Percentiles rank a stretch among this genome's conserved stretches.
Conservation (phyloP, 768 basidiomycete genomes). For the Boletus subparvulus region DNA sequence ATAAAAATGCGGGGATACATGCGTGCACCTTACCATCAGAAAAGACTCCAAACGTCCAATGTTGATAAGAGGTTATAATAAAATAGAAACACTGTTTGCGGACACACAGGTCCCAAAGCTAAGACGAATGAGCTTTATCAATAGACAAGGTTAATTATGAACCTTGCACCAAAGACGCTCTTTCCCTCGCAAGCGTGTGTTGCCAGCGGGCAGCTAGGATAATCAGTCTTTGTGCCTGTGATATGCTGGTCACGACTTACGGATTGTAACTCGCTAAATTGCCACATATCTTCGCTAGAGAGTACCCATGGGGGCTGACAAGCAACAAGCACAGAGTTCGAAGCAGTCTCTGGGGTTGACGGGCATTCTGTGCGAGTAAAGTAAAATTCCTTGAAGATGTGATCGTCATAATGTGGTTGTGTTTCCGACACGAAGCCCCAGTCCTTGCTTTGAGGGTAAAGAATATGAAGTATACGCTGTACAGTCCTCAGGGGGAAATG, state of each 20-base stretch:
- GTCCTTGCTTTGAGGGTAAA: constrained; percentile 40
- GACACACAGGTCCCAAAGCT: constrained; percentile 56
- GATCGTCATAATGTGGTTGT: constrained; percentile 36
- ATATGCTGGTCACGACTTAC: constrained; percentile 12
- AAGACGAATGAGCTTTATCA: constrained; percentile 9
- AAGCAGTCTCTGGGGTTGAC: constrained; percentile 27
- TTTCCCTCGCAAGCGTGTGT: constrained; percentile 46
- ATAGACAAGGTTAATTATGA: neutral
- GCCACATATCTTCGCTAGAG: constrained; percentile 50
- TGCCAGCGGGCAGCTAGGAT: constrained; percentile 28
- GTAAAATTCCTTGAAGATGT: constrained; percentile 46
- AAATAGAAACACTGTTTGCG: constrained; percentile 51
- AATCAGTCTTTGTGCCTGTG: neutral
- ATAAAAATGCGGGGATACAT: neutral
- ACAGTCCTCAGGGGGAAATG: constrained; percentile 35
- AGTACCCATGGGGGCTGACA: constrained; percentile 63
- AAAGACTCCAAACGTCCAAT: constrained; percentile 63
- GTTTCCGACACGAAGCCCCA: constrained; percentile 44
- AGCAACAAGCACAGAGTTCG: constrained; percentile 47
- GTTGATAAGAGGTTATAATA: constrained; percentile 56
- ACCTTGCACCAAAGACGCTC: constrained; percentile 66
- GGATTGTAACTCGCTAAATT: constrained; percentile 45
- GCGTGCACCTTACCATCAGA: constrained; percentile 43
- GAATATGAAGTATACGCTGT: constrained; percentile 42
- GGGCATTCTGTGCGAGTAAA: constrained; percentile 36